Evolutionary conservation across 2,329 filamentous ascomycete genomes (phyloP).

Genomic region (Aureobasidium subglaciale): DNA sequence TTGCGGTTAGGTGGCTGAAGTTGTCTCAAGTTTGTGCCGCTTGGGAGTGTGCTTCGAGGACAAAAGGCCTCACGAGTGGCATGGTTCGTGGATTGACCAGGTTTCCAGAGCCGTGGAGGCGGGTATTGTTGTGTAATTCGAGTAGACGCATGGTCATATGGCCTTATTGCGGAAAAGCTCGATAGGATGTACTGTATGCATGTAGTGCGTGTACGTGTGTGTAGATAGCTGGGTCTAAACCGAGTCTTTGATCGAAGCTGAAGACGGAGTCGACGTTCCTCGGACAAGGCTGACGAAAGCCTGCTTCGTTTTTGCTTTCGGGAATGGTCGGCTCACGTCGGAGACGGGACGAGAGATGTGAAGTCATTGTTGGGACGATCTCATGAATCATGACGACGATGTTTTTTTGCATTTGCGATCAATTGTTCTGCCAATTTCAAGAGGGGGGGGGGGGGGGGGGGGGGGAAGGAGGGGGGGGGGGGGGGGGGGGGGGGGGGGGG

Average conservation of each 20-base stretch:
- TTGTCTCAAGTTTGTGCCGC: neutral
- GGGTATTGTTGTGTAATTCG: neutral
- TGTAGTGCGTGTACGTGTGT: too few species aligned
- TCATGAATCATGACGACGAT: conserved; percentile 1
- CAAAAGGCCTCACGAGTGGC: neutral
- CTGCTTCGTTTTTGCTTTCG: neutral
- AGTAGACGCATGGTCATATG: neutral
- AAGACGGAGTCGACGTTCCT: neutral
- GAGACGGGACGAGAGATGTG: too few species aligned
- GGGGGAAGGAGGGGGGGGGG: too few species aligned
- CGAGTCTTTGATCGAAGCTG: too few species aligned
- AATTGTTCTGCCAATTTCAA: neutral
- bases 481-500: too few species aligned
- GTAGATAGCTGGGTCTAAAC: too few species aligned
- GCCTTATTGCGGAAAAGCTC: conserved; percentile 1
- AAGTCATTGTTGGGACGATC: neutral
- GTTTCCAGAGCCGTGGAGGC: neutral
- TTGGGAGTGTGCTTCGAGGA: neutral
- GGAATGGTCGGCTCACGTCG: neutral
- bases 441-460: too few species aligned
- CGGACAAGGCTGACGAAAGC: neutral
- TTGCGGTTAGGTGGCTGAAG: neutral
- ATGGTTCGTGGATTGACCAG: neutral
- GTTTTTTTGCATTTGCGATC: too few species aligned
- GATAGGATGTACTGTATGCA: too few species aligned